These are phyloP conservation scores for Pythium coloratum DNA, from an alignment of 352 stramenopile genomes.

Conservation along the genomic window DNA sequence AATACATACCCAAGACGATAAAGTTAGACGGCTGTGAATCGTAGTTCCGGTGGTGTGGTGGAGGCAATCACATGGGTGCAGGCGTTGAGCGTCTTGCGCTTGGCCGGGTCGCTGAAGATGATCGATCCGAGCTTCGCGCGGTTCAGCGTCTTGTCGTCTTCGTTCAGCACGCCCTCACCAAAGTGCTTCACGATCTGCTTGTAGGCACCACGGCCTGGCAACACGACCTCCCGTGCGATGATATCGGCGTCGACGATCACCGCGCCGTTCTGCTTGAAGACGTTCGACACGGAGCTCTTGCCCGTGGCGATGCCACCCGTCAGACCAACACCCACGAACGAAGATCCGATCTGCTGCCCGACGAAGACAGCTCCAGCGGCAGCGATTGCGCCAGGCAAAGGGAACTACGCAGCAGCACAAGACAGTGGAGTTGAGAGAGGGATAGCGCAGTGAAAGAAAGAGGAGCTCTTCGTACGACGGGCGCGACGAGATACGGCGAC, in stretches of 20 bases:
- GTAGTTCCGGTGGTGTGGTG: background rate
- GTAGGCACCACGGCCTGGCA: slow-evolving; percentile 71
- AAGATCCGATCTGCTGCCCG: slow-evolving; percentile 50
- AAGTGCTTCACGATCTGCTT: slow-evolving; percentile 77
- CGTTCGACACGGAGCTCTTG: slow-evolving; percentile 79
- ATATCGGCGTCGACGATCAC: slow-evolving; percentile 84
- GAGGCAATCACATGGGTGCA: slow-evolving; percentile 59
- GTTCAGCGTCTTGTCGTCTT: slow-evolving; percentile 74
- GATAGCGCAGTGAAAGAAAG: background rate
- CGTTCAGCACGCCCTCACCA: slow-evolving; percentile 69
- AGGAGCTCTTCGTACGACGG: slow-evolving; percentile 36
- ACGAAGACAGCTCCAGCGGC: slow-evolving; percentile 33
- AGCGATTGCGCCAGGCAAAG: slow-evolving; percentile 29
- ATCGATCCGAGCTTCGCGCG: slow-evolving; percentile 81
- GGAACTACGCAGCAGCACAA: slow-evolving; percentile 36
- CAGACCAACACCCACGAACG: slow-evolving; percentile 72
- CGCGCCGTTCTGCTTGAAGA: slow-evolving; percentile 53
- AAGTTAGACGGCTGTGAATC: background rate
- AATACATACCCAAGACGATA: background rate
- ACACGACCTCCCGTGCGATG: slow-evolving; percentile 74
- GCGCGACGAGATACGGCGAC: slow-evolving; percentile 26
- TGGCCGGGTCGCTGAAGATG: slow-evolving; percentile 76
- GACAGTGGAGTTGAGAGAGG: background rate
- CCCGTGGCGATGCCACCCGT: slow-evolving; percentile 84
- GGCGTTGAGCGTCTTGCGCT: slow-evolving; percentile 75